Percentiles rank a stretch among this genome's conserved stretches.
These are phyloP conservation scores for Linum tenue DNA, from an alignment of 345 rosid species.

Conservation along the genomic window DNA sequence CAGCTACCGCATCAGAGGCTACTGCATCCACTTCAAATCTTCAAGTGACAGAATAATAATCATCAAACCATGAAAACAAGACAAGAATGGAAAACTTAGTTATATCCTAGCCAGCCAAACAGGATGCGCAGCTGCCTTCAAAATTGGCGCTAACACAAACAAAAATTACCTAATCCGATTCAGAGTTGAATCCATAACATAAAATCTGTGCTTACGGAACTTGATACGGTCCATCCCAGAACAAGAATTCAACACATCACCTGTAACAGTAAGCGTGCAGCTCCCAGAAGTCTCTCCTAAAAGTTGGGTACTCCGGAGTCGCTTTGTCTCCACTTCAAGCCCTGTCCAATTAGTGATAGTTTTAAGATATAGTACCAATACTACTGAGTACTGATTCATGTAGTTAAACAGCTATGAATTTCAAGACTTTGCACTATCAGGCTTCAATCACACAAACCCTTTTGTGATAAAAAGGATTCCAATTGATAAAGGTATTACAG, in stretches of 20 bases:
- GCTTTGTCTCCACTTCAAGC: conserved; percentile 64
- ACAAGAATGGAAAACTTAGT: neutral
- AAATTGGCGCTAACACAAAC: conserved; percentile 49
- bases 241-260: conserved; percentile 19
- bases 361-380: no score
- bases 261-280: conserved; percentile 70
- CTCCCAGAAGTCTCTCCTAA: conserved; percentile 67
- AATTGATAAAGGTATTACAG: neutral
- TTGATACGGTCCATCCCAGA: neutral
- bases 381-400: neutral
- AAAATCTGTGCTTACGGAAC: no score
- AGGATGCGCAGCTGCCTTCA: conserved; percentile 83
- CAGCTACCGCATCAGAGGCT: neutral
- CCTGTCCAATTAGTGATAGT: conserved; percentile 12
- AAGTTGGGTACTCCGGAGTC: conserved; percentile 52
- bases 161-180: neutral
- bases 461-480: neutral
- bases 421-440: no score
- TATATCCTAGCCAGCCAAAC: conserved; percentile 6
- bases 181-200: neutral
- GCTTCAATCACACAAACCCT: neutral
- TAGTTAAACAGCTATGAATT: neutral
- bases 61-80: neutral
- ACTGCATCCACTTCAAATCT: neutral
- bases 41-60: neutral